Conservation (phyloP, 2,329 filamentous ascomycete genomes). For the Ophiostoma ulmi region DNA sequence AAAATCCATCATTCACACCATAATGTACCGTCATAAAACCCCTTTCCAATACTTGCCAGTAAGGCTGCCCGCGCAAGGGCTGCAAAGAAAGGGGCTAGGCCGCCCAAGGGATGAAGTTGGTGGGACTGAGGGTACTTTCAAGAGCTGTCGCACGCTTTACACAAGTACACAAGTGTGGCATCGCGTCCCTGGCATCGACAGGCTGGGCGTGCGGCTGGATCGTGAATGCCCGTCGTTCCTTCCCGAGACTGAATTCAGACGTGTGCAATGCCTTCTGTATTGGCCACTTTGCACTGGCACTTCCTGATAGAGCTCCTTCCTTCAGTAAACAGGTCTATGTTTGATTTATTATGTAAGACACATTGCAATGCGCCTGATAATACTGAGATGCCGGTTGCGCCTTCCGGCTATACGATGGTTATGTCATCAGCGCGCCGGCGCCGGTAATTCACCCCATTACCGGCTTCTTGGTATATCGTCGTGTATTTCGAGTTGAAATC, state of each 20-base stretch:
- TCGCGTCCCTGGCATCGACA: not conserved
- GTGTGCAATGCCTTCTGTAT: not conserved
- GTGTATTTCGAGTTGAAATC: not conserved
- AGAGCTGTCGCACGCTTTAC: not conserved
- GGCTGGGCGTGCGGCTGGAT: not conserved
- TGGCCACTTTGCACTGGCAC: not conserved
- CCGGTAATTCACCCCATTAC: not conserved
- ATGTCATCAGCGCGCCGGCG: not conserved
- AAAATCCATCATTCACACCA: not conserved
- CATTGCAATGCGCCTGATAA: not conserved
- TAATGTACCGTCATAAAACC: too few species aligned
- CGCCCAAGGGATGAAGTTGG: not conserved
- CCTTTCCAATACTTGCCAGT: not conserved
- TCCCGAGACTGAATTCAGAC: not conserved
- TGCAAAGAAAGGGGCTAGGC: conserved; percentile 9
- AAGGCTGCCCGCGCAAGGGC: conserved; percentile 7
- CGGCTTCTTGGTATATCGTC: not conserved
- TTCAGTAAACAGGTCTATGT: not conserved
- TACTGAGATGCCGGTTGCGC: not conserved
- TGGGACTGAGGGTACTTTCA: not conserved
- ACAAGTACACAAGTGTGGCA: not conserved
- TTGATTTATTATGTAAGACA: not conserved
- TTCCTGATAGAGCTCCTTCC: not conserved
- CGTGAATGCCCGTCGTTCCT: not conserved
- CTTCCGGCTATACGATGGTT: not conserved